Conservation (phyloP, 1,284 basidiomycete species). For the Mycosarcoma mackinlayi region DNA sequence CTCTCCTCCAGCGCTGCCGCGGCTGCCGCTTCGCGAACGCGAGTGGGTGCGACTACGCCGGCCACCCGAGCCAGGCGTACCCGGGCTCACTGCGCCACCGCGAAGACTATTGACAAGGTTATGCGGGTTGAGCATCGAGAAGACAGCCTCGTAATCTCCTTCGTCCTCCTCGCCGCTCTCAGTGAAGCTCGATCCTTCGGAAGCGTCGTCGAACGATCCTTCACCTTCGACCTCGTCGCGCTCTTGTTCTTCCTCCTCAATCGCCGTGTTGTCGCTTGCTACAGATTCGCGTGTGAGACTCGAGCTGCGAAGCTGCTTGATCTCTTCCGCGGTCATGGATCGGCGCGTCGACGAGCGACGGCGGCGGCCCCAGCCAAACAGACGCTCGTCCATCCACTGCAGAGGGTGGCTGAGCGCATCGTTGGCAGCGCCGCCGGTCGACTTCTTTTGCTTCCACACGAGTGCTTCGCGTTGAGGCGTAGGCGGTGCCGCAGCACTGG, state of each 20-base stretch:
- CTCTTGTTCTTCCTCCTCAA: constrained; percentile 31
- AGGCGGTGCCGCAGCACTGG: constrained; percentile 52
- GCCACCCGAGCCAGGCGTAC: constrained; percentile 36
- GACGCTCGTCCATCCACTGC: constrained; percentile 85
- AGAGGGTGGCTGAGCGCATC: constrained; percentile 65
- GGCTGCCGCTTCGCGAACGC: constrained; percentile 52
- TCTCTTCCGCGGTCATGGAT: constrained; percentile 41
- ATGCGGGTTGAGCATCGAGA: constrained; percentile 57
- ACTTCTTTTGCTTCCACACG: constrained; percentile 53
- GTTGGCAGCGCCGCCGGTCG: constrained; percentile 31
- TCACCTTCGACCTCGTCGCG: constrained; percentile 34
- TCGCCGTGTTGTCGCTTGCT: constrained; percentile 13
- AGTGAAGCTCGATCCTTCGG: constrained; percentile 38
- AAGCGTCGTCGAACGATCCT: constrained; percentile 35
- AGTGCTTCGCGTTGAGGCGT: constrained; percentile 49
- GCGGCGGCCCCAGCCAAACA: constrained; percentile 81
- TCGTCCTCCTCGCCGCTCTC: constrained; percentile 58
- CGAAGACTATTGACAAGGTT: constrained; percentile 32
- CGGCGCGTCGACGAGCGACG: constrained; percentile 49
- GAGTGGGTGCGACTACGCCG: constrained; percentile 46
- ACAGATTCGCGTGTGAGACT: constrained; percentile 15
- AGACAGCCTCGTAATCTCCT: constrained; percentile 64
- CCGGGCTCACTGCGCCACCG: constrained; percentile 39
- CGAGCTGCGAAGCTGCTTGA: constrained; percentile 26
- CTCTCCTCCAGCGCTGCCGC: constrained; percentile 45